These are phyloP conservation scores for Parsonsia alboflavescens DNA, from an alignment of 257 asterid genomes.

Conservation along the genomic window DNA sequence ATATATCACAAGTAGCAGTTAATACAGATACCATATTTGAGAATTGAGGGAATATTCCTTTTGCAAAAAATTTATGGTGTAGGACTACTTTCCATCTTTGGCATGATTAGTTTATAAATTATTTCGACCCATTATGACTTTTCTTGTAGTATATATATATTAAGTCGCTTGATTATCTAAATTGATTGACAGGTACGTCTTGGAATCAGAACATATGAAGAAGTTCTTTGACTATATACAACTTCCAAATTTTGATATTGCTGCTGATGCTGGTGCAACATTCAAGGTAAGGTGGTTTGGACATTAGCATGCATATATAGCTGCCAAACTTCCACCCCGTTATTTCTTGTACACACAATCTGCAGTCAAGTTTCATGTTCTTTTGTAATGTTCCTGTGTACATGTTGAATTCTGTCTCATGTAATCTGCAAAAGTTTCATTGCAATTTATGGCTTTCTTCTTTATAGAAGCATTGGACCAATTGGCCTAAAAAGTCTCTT, in stretches of 20 bases:
- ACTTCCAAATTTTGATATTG: conserved; percentile 44
- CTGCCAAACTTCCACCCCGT: background rate
- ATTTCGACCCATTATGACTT: background rate
- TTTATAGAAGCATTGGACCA: background rate
- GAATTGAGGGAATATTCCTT: background rate
- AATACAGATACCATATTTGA: too few relatives aligned
- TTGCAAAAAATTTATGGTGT: background rate
- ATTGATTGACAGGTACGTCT: conserved; percentile 32
- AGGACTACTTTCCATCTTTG: background rate
- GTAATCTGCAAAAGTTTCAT: background rate
- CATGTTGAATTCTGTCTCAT: background rate
- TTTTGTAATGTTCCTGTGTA: background rate
- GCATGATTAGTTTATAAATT: background rate
- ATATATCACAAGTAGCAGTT: too few relatives aligned
- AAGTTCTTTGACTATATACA: conserved; percentile 44
- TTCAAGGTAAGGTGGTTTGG: conserved; percentile 32
- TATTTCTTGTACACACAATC: background rate
- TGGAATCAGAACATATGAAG: conserved; percentile 47
- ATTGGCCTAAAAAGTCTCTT: background rate
- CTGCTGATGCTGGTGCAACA: conserved; percentile 54
- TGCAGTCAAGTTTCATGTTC: background rate
- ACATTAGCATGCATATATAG: background rate
- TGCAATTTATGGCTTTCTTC: background rate
- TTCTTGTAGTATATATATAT: background rate
- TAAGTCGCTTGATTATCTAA: background rate